These are phyloP conservation scores for Pezicula radicicola DNA, from an alignment of 2,329 filamentous ascomycete genomes.

Conservation along the genomic window DNA sequence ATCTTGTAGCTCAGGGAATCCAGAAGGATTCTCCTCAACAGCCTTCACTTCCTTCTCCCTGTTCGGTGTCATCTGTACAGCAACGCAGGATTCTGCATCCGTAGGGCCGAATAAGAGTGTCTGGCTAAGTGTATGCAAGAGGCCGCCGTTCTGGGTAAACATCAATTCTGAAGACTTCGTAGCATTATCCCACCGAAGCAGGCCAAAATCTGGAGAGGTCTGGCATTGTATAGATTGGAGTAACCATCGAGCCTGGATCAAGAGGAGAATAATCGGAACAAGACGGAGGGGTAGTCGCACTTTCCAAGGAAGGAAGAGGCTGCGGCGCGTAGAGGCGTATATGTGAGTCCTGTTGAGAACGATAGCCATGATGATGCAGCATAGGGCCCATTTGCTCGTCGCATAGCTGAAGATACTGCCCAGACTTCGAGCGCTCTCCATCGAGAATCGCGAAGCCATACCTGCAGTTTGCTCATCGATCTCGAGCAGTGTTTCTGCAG, in stretches of 20 bases:
- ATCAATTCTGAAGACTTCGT: constrained; percentile 64
- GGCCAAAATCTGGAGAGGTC: constrained; percentile 70
- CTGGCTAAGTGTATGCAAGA: constrained; percentile 71
- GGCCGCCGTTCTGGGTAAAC: constrained; percentile 66
- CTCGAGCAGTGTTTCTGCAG: constrained; percentile 26
- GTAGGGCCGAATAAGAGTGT: constrained; percentile 69
- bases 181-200: constrained; percentile 66
- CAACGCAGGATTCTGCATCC: constrained; percentile 71
- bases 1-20: constrained; percentile 5
- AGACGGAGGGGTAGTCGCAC: constrained; percentile 68
- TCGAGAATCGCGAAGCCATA: constrained; percentile 46
- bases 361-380: constrained; percentile 82
- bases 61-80: constrained; percentile 67
- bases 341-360: constrained; percentile 89
- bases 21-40: constrained; percentile 8
- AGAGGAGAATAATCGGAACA: constrained; percentile 67
- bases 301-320: constrained; percentile 72
- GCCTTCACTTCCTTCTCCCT: constrained; percentile 40
- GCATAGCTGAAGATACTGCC: constrained; percentile 88
- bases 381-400: constrained; percentile 88
- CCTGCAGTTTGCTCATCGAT: constrained; percentile 38
- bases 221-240: constrained; percentile 90
- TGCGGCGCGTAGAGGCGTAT: constrained; percentile 83
- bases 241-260: constrained; percentile 64
- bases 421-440: constrained; percentile 65